Conservation (phyloP, 768 basidiomycete genomes). For the Sistotremastrum suecicum region DNA sequence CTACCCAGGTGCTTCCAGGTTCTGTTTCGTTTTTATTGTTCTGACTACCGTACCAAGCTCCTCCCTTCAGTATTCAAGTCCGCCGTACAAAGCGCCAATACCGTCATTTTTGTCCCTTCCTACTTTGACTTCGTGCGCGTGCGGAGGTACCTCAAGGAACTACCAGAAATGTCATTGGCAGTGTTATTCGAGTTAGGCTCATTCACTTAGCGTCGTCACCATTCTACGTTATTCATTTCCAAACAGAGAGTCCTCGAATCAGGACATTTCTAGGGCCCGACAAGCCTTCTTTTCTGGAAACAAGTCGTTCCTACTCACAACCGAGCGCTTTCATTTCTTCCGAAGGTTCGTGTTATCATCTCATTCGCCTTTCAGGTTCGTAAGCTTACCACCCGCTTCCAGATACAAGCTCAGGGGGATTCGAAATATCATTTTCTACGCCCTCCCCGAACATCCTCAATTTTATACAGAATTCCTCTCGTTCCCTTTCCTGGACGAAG, state of each 20-base stretch:
- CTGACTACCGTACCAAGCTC: constrained; percentile 29
- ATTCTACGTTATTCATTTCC: neutral
- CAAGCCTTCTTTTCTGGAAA: constrained; percentile 85
- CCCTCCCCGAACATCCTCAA: constrained; percentile 76
- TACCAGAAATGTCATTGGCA: constrained; percentile 53
- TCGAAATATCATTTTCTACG: constrained; percentile 88
- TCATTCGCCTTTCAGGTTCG: neutral
- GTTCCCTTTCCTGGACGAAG: constrained; percentile 84
- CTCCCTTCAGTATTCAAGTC: constrained; percentile 78
- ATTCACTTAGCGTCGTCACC: neutral
- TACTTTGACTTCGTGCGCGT: constrained; percentile 95
- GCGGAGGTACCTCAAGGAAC: constrained; percentile 72
- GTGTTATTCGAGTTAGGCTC: constrained; percentile 76
- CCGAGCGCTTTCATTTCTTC: constrained; percentile 98
- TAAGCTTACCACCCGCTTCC: constrained; percentile 1
- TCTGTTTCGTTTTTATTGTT: neutral
- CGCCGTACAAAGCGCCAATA: constrained; percentile 84
- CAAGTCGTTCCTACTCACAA: constrained; percentile 77
- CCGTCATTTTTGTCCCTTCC: constrained; percentile 80
- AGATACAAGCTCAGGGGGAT: constrained; percentile 92
- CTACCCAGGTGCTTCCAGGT: constrained; percentile 46
- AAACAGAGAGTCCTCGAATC: constrained; percentile 75
- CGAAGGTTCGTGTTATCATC: constrained; percentile 37
- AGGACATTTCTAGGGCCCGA: constrained; percentile 87
- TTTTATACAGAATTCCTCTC: constrained; percentile 86